Percentiles rank a stretch among this genome's conserved stretches.
Conservation (phyloP, 768 basidiomycete species). For the Trametes cubensis region DNA sequence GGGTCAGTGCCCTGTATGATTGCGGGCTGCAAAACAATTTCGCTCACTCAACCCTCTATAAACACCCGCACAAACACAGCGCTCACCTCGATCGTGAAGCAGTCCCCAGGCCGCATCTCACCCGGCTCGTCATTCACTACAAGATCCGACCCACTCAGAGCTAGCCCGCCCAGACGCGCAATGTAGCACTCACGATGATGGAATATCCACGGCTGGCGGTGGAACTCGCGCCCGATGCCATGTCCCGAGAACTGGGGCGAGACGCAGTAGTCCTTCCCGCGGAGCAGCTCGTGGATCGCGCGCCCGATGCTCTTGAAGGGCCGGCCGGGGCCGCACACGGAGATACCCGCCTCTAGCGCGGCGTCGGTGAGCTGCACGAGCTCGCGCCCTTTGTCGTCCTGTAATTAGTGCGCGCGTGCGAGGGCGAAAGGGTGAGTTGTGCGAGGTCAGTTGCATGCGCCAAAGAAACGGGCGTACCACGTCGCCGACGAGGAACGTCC, state of each 20-base stretch:
- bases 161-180: neutral
- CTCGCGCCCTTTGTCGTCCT: constrained; percentile 74
- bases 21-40: constrained; percentile 52
- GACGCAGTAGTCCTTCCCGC: constrained; percentile 55
- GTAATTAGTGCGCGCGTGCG: constrained; percentile 1
- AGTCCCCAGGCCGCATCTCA: constrained; percentile 80
- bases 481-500: constrained; percentile 78
- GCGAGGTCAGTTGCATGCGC: neutral
- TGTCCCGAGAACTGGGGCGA: constrained; percentile 81
- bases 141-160: neutral
- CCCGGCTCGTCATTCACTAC: constrained; percentile 84
- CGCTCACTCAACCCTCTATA: neutral
- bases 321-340: constrained; percentile 69
- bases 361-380: constrained; percentile 63
- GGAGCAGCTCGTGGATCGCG: constrained; percentile 60
- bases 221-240: constrained; percentile 83
- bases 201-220: constrained; percentile 80
- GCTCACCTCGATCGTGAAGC: constrained; percentile 89
- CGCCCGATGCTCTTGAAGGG: constrained; percentile 72
- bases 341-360: constrained; percentile 73
- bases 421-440: neutral
- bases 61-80: neutral
- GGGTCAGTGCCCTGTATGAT: constrained; percentile 77
- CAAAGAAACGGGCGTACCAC: constrained; percentile 52
- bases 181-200: constrained; percentile 60